These are phyloP conservation scores for Stagonosporopsis rhizophila DNA, from an alignment of 2,329 filamentous ascomycete genomes.

Conservation along the genomic window DNA sequence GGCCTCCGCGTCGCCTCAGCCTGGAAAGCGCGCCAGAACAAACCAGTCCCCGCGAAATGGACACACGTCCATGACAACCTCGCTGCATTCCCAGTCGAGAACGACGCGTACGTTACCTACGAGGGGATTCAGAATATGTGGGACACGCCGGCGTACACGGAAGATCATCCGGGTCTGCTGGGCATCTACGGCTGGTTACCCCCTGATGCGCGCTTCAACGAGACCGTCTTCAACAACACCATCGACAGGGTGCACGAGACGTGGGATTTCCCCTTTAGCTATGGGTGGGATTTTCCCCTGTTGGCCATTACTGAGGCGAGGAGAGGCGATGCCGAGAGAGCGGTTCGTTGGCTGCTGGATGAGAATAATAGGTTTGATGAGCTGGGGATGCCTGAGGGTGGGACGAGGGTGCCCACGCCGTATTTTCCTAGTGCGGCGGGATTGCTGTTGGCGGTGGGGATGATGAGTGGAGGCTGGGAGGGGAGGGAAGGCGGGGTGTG, in stretches of 20 bases:
- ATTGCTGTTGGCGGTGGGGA: constrained; percentile 61
- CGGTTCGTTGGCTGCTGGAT: constrained; percentile 55
- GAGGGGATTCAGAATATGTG: constrained; percentile 55
- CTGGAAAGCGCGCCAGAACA: constrained; percentile 60
- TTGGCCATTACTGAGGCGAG: constrained; percentile 42
- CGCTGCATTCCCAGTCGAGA: constrained; percentile 59
- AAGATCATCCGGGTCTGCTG: constrained; percentile 44
- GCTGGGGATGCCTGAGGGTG: constrained; percentile 62
- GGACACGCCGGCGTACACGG: constrained; percentile 34
- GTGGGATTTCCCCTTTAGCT: constrained; percentile 47
- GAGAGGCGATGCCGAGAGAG: constrained; percentile 35
- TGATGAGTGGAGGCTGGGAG: constrained; percentile 66
- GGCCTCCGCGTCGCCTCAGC: constrained; percentile 61
- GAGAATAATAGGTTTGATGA: constrained; percentile 63
- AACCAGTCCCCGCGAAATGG: constrained; percentile 57
- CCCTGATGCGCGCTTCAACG: constrained; percentile 37
- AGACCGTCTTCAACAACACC: constrained; percentile 40
- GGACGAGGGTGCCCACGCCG: constrained; percentile 62
- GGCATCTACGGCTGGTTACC: constrained; percentile 44
- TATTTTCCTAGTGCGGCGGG: constrained; percentile 63
- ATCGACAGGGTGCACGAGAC: constrained; percentile 39
- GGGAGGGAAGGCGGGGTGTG: constrained; percentile 56
- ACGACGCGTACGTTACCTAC: constrained; percentile 63
- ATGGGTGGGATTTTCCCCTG: constrained; percentile 48
- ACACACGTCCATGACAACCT: constrained; percentile 59